Evolutionary conservation across 306 rosid genomes (phyloP), one percentile per base, ranked within the genome.

Genomic region (Lotus japonicus): DNA sequence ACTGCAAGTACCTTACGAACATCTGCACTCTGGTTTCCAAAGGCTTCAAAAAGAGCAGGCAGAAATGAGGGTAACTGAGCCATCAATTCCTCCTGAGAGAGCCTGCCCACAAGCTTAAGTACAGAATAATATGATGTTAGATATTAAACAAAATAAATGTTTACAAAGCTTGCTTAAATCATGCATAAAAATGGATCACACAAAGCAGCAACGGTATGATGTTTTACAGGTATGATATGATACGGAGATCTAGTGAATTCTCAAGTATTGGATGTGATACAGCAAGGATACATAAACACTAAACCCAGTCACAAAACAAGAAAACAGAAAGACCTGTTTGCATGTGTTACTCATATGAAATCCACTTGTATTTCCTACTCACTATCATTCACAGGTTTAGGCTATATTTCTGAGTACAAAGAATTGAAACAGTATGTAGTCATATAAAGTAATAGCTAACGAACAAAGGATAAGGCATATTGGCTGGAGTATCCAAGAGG

Each of bases 11-110:
- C 99, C 99, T 95, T 95, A 3, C 99, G 97, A 77, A 95, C 99
- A 75, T 95, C 99, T 46, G 99, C 99, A 80, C 97, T 91, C 75
- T 80, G 97, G 79, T 88, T 87, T 64, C 99, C 97, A 68, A 95
- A 95, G 9, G 97, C 97, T 85, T 91, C 97, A 17, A 95, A 95
- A 73, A 95, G 91, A 11, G 97, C 86, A 61, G 99, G 99, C 71
- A 95, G 76, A 85, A 95, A 95, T 9, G 96, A 87, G 11, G 97
- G 95, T 48, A 95, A 69, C 69, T 84, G 97, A 74, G 91, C 80
- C 96, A 88, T 87, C 74, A 95, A 68, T 78, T 91, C 99, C 74
- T 87, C 99, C 82, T 84, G 92, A 19, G 99, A 84, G 62, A 95
- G 89, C 77, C 89, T 82, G 21, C 95, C 92, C 53, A 95, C 97